Evolutionary conservation across 257 asterid species (phyloP).

Genomic region (Lithospermum erythrorhizon): DNA sequence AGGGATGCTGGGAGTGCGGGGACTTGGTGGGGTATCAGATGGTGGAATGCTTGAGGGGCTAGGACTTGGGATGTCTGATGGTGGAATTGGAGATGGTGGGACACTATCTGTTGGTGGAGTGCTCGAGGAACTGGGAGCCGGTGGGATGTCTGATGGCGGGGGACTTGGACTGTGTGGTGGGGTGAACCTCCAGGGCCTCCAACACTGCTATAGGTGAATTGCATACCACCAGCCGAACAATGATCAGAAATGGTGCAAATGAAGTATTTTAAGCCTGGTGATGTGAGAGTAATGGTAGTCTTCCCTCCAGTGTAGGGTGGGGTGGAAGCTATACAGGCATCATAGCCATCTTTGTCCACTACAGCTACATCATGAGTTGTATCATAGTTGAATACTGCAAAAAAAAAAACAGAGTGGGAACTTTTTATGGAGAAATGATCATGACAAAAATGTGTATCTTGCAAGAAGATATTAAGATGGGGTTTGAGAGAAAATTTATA

Average conservation of each 20-base stretch:
- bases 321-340: conserved; percentile 29
- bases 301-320: conserved; percentile 21
- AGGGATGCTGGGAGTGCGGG: conserved; percentile 5
- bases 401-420: background rate
- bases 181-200: conserved; percentile 18
- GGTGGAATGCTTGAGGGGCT: conserved; percentile 9
- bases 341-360: conserved; percentile 29
- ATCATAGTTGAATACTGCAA: conserved; percentile 45
- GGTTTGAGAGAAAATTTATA: background rate
- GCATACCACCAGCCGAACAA: conserved; percentile 43
- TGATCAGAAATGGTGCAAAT: conserved; percentile 41
- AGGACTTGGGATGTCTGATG: conserved; percentile 5
- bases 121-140: background rate
- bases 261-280: conserved; percentile 37
- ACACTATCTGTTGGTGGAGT: conserved; percentile 9
- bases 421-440: too few species aligned
- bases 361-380: conserved; percentile 33
- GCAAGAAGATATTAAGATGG: too few species aligned
- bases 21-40: conserved; percentile 15
- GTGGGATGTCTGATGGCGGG: background rate
- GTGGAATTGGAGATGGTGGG: conserved; percentile 16
- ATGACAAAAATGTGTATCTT: too few species aligned
- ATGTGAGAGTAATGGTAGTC: conserved; percentile 26
- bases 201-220: conserved; percentile 31
- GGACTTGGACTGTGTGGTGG: background rate